Base-by-base conservation (phyloP, 345 rosid genomes). In the Murraya paniculata region DNA sequence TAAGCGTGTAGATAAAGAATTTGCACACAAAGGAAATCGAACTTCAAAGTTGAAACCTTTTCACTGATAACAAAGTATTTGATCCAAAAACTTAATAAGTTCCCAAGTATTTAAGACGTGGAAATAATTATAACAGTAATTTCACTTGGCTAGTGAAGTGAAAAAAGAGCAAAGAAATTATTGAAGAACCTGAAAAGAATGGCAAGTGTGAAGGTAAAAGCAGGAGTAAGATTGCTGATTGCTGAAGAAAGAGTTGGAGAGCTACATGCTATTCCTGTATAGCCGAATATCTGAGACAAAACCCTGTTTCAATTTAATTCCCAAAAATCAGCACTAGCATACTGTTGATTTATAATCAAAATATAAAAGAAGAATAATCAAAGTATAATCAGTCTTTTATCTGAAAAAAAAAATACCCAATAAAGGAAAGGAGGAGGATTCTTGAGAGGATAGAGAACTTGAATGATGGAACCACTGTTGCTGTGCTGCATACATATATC, bases 241-340 rank as follows among this genome's bases (percentile, higher is more conserved):
- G 85, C 87, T 28, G 91, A 87, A 68, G 90, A 71, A 64, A 89
- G 86, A 68, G 90, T 87, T 38, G 91, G 88, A 55, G 85, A 77
- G 59, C 85, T 84, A 72, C 75, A 85, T 30, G 78, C 79, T 35
- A 86, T 31, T 2, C 87, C 91, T 67, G 75, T 83, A 38, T 68
- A 82, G 6, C 86, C 83, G 59, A 65, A 36, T 25, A 82, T 4
- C 60, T 55, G 71, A 31, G 76, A 36, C 18, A 69, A 39, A 61
- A 71, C 55, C 81, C 91, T 88, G 85, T 65, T n/a, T 60, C 18
- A 45, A 45, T 45, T 45, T 45, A 45, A 45, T 45, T 45, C 5
- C 50, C 5, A 2, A 45, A 45, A 45, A 45, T 45, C 50, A 45
- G 50, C 18, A 3, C 16, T 45, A 13, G 50, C 50, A 45, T 11